Evolutionary conservation across 192 early-diverging fungal species (phyloP), one percentile per base, ranked within the genome.

Genomic region (Coemansia guatemalensis): DNA sequence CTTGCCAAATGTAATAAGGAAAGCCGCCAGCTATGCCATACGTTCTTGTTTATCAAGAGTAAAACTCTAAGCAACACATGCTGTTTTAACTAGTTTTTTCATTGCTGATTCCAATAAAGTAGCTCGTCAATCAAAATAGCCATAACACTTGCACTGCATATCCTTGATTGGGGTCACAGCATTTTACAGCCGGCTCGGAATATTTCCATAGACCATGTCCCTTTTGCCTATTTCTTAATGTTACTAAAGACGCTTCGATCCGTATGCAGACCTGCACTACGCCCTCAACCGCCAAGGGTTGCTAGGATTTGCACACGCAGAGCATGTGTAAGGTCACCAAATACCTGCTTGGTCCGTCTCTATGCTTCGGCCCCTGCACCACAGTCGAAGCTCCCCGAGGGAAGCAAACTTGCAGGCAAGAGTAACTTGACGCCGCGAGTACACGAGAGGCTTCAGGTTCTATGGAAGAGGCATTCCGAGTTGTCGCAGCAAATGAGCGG

Each of bases 361-460:
- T 67, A 58, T 33, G 35, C 39, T 12, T 27, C 65, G 5, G 56
- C 67, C 0, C 23, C 53, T 22, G 39, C 41, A 26, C 4, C 58
- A 8, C 30, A 52, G 14, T 26, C 60, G 47, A 12, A 27, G 32
- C 56, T 71, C 5, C 73, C 67, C 2, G 48, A 58, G 0, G 73
- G 73, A 4, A 75, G 73, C 60, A 59, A 69, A 53, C 65, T 75
- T 14, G 78, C 69, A 1, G 78, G 78, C 24, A 75, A 75, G 48
- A 72, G 73, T 67, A 72, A 63, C 57, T 48, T 81, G 67, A 73
- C 78, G 3, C 58, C 70, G 20, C 66, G 54, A 25, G 69, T 81
- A 27, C 73, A 73, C 64, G 67, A 66, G 6, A 71, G 72, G 48
- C 69, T 75, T 2, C 62, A 62, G 53, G 23, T 67, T 17, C 60